These are phyloP conservation scores for Amaranthus palmeri DNA, from an alignment of 148 eudicot species.

Conservation along the genomic window DNA sequence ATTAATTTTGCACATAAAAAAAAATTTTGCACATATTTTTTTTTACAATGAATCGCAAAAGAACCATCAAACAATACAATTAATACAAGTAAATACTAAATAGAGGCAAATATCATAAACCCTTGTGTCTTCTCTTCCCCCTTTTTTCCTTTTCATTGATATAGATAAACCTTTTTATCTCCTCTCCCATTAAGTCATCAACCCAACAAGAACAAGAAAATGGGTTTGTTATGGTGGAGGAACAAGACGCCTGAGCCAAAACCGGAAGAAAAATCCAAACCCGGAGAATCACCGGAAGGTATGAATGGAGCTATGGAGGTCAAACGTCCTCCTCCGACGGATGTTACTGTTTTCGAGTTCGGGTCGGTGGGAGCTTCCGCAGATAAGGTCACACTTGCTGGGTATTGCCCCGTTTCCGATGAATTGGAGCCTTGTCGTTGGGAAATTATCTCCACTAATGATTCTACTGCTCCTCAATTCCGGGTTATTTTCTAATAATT, in stretches of 20 bases:
- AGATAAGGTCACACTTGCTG: slow-evolving; percentile 81
- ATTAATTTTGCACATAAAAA: too few species aligned
- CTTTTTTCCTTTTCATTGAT: background rate
- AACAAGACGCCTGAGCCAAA: slow-evolving; percentile 16
- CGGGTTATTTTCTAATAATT: slow-evolving; percentile 54
- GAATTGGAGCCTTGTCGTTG: slow-evolving; percentile 91
- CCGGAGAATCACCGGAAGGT: slow-evolving; percentile 24
- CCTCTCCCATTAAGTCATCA: background rate
- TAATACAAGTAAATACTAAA: background rate
- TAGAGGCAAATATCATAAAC: too few species aligned
- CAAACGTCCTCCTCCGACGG: slow-evolving; percentile 31
- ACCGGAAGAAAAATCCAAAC: slow-evolving; percentile 8
- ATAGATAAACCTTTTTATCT: background rate
- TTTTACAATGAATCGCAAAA: too few species aligned
- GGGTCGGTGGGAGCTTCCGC: slow-evolving; percentile 61
- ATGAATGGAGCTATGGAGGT: slow-evolving; percentile 64
- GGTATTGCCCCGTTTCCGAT: slow-evolving; percentile 84
- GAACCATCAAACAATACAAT: too few species aligned
- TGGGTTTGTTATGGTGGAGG: slow-evolving; percentile 68
- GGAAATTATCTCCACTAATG: slow-evolving; percentile 67
- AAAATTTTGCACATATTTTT: too few species aligned
- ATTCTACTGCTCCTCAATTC: slow-evolving; percentile 58
- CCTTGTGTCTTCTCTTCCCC: background rate
- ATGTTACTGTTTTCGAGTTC: slow-evolving; percentile 69
- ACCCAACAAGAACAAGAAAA: slow-evolving; percentile 12